Conservation (phyloP, 139 green algal species). For the Chlamydomonas schloesseri region DNA sequence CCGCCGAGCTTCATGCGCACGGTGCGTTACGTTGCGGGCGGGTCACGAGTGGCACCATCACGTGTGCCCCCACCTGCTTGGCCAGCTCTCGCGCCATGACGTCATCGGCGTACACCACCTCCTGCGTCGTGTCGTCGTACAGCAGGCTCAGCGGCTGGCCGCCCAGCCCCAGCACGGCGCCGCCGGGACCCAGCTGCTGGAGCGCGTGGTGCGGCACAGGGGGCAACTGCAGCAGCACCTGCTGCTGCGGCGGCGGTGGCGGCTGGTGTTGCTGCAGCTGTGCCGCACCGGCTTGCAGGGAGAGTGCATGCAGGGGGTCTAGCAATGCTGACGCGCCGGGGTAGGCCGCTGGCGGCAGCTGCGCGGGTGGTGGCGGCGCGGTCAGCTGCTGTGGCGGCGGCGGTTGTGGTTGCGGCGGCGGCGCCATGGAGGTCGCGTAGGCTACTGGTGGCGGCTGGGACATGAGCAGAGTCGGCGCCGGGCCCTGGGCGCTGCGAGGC, state of each 20-base stretch:
- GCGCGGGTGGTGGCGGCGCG: not conserved
- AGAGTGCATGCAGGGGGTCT: not conserved
- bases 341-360: too few relatives aligned
- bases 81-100: constrained; percentile 16
- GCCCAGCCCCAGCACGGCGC: too few relatives aligned
- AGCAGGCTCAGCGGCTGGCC: not conserved
- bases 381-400: not conserved
- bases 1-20: too few relatives aligned
- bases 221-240: not conserved
- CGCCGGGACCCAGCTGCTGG: not conserved
- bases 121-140: constrained; percentile 41
- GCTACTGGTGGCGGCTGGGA: not conserved
- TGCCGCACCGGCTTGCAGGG: not conserved
- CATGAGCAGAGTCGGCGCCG: not conserved
- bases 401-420: not conserved
- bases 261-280: too few relatives aligned
- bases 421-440: not conserved
- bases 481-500: not conserved
- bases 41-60: too few relatives aligned
- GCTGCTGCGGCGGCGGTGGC: not conserved
- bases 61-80: not conserved
- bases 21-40: too few relatives aligned
- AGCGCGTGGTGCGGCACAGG: not conserved
- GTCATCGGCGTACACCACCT: constrained; percentile 21
- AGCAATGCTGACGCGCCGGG: not conserved